A percentile compares a stretch with the other conserved stretches of the same genome.
Evolutionary conservation across 768 basidiomycete genomes (phyloP).

Genomic region (Tylopilus vinaceipallidus): DNA sequence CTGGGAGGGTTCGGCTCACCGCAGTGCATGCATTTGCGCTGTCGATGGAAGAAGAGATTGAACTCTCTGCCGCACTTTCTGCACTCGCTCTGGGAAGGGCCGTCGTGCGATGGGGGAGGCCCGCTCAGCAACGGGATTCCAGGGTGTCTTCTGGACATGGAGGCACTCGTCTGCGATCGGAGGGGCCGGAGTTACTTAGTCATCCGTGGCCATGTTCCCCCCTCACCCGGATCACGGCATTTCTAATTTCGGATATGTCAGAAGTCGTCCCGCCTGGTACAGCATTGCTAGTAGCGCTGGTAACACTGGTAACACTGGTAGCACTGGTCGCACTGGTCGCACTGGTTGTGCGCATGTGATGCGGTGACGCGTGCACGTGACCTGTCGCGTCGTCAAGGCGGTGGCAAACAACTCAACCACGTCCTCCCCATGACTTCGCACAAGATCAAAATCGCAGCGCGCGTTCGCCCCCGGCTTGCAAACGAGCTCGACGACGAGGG

Average conservation of each 20-base stretch:
- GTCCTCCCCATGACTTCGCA: slow-evolving; percentile 28
- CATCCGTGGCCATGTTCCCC: slow-evolving; percentile 13
- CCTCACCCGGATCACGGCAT: slow-evolving; percentile 14
- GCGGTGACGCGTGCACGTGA: slow-evolving; percentile 23
- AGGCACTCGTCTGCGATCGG: not conserved
- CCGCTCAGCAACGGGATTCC: slow-evolving; percentile 75
- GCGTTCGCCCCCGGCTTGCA: slow-evolving; percentile 62
- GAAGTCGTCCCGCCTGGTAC: too few species aligned
- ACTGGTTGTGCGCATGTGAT: not conserved
- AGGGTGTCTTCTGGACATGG: slow-evolving; percentile 23
- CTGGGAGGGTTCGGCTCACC: slow-evolving; percentile 42
- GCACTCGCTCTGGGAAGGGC: slow-evolving; percentile 40
- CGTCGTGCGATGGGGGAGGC: slow-evolving; percentile 44
- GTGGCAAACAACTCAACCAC: slow-evolving; percentile 24
- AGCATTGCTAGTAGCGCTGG: too few species aligned
- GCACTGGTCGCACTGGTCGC: too few species aligned
- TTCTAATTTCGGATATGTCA: not conserved
- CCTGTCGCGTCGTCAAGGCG: slow-evolving; percentile 18
- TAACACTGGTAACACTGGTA: too few species aligned
- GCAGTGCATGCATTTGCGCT: slow-evolving; percentile 72
- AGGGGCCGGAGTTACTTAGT: not conserved
- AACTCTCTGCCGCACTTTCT: slow-evolving; percentile 77
- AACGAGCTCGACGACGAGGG: slow-evolving; percentile 63
- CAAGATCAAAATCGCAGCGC: slow-evolving; percentile 70
- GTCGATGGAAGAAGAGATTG: slow-evolving; percentile 59